Evolutionary conservation across 2,329 filamentous ascomycete genomes (phyloP).

Genomic region (Xylariaceae sp.): DNA sequence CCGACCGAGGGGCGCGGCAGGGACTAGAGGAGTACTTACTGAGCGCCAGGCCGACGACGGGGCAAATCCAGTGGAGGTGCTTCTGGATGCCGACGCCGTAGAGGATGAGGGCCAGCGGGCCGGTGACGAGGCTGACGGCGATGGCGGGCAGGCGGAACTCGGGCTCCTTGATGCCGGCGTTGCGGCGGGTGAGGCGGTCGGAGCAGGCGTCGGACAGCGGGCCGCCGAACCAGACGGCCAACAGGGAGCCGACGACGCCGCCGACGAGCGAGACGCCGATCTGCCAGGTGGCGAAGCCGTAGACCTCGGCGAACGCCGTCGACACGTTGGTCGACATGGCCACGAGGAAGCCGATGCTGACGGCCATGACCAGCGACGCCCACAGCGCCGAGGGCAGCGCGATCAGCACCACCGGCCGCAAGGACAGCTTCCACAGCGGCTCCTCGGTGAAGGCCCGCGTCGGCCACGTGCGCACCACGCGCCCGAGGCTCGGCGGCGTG

Average conservation of each 20-base stretch:
- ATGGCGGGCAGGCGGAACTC: constrained; percentile 2
- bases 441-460: constrained; percentile 20
- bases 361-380: constrained; percentile 30
- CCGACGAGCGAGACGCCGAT: not conserved
- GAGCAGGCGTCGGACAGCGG: constrained; percentile 1
- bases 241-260: constrained; percentile 1
- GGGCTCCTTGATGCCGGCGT: constrained; percentile 1
- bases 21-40: constrained; percentile 1
- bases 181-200: not conserved
- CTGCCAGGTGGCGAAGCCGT: constrained; percentile 2
- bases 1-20: too few species aligned
- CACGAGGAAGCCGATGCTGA: constrained; percentile 30
- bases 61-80: constrained; percentile 15
- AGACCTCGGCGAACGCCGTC: constrained; percentile 6
- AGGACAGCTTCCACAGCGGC: constrained; percentile 24
- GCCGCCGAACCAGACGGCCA: constrained; percentile 2
- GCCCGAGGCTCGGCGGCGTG: constrained; percentile 1
- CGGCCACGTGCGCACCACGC: not conserved
- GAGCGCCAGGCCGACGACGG: constrained; percentile 13
- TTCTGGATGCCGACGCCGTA: constrained; percentile 2
- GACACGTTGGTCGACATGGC: constrained; percentile 30
- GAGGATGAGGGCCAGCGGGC: not conserved
- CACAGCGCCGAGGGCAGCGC: constrained; percentile 30
- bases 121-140: constrained; percentile 1
- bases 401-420: constrained; percentile 28